Base-by-base conservation (phyloP, 73 alveolate genomes). In the Symbiodinium natans region DNA sequence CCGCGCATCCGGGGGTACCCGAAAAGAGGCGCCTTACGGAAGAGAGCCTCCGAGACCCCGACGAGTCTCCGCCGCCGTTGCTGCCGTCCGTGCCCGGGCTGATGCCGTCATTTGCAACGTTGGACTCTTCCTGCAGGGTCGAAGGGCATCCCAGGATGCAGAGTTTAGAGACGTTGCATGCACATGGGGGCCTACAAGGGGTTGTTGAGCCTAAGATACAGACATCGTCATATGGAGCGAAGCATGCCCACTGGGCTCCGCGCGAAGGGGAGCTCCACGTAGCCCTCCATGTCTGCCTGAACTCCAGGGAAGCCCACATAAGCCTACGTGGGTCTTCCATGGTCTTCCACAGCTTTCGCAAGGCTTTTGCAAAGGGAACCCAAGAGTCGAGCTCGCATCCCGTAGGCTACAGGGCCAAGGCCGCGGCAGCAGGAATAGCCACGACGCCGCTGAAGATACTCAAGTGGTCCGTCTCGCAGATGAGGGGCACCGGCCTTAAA, bases 401-500 rank as follows among this genome's bases (percentile, higher is more conserved):
- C 84, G 13, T 6, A n/a, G 1, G 84, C 23, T n/a, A 0, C 41
- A 11, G 85, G 63, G 94, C 59, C n/a, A n/a, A n/a, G n/a, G n/a
- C 17, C 25, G 80, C 93, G 68, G 48, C 95, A 9, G 23, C 86
- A 17, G 95, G 95, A 36, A 88, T 83, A n/a, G 68, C 38, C 59
- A 88, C 13, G 19, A 88, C 82, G n/a, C 95, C 95, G 34, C 95
- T 83, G 54, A 88, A 88, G 95, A 88, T 88, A 88, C 95, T 88
- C 95, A 88, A 88, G 95, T 88, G 95, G 77, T 88, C 95, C 7
- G 95, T 88, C 95, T 88, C 95, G 25, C 95, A 88, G 36, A 40
- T 41, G 86, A 88, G 40, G 46, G 95, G 95, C 71, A 52, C 68
- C 27, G 38, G 84, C 94, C 94, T 86, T 19, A 10, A 33, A 13